Evolutionary conservation across 1,284 basidiomycete species (phyloP).

Genomic region (Microbotryum intermedium): DNA sequence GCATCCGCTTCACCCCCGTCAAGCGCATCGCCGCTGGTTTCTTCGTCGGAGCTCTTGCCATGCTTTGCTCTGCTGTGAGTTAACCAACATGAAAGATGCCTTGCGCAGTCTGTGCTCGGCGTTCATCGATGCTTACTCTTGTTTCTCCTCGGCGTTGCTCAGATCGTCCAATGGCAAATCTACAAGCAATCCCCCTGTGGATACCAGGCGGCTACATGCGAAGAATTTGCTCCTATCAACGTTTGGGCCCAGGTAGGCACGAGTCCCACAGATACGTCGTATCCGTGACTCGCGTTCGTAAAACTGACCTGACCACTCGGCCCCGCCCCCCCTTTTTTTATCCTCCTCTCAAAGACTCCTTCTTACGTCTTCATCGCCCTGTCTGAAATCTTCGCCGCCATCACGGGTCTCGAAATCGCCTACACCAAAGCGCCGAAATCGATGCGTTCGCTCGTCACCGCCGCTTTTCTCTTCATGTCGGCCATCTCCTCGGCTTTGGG

Average conservation of each 20-base stretch:
- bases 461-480: slow-evolving; percentile 35
- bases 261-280: no score
- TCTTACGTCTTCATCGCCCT: slow-evolving; percentile 42
- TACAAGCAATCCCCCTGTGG: slow-evolving; percentile 51
- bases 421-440: slow-evolving; percentile 57
- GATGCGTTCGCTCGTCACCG: slow-evolving; percentile 41
- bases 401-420: slow-evolving; percentile 73
- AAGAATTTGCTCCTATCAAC: slow-evolving; percentile 50
- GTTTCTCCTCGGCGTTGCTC: background rate
- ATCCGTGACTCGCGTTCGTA: no score
- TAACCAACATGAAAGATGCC: no score
- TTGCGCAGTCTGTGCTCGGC: no score
- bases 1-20: slow-evolving; percentile 61
- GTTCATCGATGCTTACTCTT: no score
- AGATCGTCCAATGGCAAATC: slow-evolving; percentile 17
- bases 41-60: slow-evolving; percentile 47
- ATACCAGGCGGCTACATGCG: slow-evolving; percentile 47
- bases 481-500: slow-evolving; percentile 41
- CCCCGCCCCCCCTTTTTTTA: no score
- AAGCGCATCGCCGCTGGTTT: slow-evolving; percentile 71
- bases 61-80: slow-evolving; percentile 51
- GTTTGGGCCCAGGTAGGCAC: slow-evolving; percentile 52
- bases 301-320: slow-evolving; percentile 41
- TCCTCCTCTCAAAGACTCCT: slow-evolving; percentile 19
- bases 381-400: slow-evolving; percentile 65